Percentiles rank a stretch among this genome's conserved stretches.
Evolutionary conservation across 2,329 filamentous ascomycete species (phyloP).

Genomic region (Calonectria leucothoes): DNA sequence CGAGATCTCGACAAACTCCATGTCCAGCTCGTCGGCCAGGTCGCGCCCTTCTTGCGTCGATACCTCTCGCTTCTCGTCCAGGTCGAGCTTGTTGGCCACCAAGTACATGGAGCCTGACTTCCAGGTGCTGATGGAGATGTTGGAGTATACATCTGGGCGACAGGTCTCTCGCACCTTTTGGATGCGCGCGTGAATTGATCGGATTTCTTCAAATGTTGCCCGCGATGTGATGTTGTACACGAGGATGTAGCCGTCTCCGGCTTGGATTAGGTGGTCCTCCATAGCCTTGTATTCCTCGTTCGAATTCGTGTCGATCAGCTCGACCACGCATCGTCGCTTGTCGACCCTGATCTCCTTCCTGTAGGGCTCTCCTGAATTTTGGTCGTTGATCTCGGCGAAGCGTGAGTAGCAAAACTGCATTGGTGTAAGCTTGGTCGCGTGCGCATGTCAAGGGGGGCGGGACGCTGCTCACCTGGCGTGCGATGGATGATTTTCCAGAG

Average conservation of each 20-base stretch:
- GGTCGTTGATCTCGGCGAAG: background rate
- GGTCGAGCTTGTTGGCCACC: background rate
- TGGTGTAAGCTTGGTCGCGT: background rate
- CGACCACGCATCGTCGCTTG: background rate
- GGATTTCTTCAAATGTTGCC: slow-evolving; percentile 2
- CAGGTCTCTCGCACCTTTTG: background rate
- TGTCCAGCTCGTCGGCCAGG: background rate
- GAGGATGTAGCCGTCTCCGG: background rate
- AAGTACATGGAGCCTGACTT: background rate
- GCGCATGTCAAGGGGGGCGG: too few species aligned
- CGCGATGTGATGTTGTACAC: background rate
- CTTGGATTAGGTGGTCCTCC: background rate
- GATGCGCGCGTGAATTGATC: background rate
- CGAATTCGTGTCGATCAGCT: background rate
- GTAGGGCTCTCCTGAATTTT: background rate
- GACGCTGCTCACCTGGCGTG: background rate
- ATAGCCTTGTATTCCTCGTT: background rate
- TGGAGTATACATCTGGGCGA: background rate
- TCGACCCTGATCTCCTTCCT: background rate
- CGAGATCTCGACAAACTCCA: background rate
- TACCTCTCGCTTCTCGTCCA: background rate
- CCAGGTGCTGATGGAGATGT: background rate
- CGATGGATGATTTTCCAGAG: slow-evolving; percentile 1
- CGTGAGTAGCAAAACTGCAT: background rate
- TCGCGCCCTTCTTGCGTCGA: background rate